A percentile compares a stretch with the other conserved stretches of the same genome.
These are phyloP conservation scores for Exophiala bonariae DNA, from an alignment of 2,329 filamentous ascomycete species.

Conservation along the genomic window DNA sequence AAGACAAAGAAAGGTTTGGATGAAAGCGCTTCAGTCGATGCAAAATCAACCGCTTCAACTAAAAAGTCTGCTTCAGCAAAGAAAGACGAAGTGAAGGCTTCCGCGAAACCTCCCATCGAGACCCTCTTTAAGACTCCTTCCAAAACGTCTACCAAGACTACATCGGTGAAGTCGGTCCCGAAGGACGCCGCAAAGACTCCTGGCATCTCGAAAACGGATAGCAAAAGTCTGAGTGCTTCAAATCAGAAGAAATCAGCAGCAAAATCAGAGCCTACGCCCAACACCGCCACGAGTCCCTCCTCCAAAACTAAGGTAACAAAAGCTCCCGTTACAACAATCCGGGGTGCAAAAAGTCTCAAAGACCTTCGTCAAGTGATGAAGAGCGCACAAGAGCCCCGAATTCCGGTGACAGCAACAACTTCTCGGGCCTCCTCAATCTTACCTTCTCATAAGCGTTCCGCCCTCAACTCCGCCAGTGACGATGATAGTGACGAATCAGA, in stretches of 20 bases:
- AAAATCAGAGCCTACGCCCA: slow-evolving; percentile 5
- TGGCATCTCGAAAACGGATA: neutral
- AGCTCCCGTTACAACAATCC: neutral
- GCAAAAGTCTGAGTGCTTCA: slow-evolving; percentile 5
- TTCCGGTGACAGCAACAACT: neutral
- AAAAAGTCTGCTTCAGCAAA: neutral
- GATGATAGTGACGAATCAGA: slow-evolving; percentile 2
- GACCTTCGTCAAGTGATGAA: slow-evolving; percentile 5
- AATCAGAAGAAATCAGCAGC: slow-evolving; percentile 1
- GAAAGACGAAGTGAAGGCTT: neutral
- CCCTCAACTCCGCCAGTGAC: slow-evolving; percentile 5
- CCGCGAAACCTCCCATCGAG: slow-evolving; percentile 2
- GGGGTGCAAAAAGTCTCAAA: slow-evolving; percentile 1
- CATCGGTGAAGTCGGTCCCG: slow-evolving; percentile 1
- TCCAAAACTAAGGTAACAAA: slow-evolving; percentile 1
- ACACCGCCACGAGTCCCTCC: neutral
- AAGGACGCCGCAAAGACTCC: too few species aligned
- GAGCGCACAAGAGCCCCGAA: neutral
- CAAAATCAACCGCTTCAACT: too few species aligned
- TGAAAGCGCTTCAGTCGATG: too few species aligned
- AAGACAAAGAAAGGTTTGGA: too few species aligned
- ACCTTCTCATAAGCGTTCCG: slow-evolving; percentile 1
- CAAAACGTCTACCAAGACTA: neutral
- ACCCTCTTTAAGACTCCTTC: neutral
- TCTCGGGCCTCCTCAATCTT: neutral